Evolutionary conservation across 352 stramenopile genomes (phyloP).

Genomic region (Globisporangium iwayamae): DNA sequence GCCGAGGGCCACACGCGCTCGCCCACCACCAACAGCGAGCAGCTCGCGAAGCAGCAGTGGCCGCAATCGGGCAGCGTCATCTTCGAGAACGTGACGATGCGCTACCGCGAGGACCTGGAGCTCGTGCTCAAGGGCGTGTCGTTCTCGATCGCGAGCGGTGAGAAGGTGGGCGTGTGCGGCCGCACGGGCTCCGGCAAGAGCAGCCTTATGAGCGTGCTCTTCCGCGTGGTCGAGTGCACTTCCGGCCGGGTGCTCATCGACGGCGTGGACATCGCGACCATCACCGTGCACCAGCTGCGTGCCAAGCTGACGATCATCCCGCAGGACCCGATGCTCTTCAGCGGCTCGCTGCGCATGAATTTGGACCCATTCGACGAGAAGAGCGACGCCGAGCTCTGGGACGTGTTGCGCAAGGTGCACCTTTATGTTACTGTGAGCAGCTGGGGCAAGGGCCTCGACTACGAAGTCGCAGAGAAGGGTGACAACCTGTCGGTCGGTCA

Average conservation of each 20-base stretch:
- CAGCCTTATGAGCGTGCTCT: slow-evolving; percentile 33
- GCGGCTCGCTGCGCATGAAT: slow-evolving; percentile 83
- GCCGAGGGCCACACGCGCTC: slow-evolving; percentile 50
- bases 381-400: slow-evolving; percentile 40
- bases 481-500: slow-evolving; percentile 94
- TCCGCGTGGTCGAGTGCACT: slow-evolving; percentile 30
- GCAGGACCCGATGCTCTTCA: slow-evolving; percentile 89
- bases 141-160: slow-evolving; percentile 19
- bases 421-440: slow-evolving; percentile 16
- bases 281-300: slow-evolving; percentile 27
- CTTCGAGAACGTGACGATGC: slow-evolving; percentile 48
- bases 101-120: slow-evolving; percentile 31
- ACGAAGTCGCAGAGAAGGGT: slow-evolving; percentile 83
- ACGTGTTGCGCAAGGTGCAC: slow-evolving; percentile 27
- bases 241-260: slow-evolving; percentile 80
- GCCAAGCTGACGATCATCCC: slow-evolving; percentile 66
- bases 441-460: slow-evolving; percentile 51
- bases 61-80: slow-evolving; percentile 29
- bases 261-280: slow-evolving; percentile 65
- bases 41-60: slow-evolving; percentile 58
- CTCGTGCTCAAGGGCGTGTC: slow-evolving; percentile 28
- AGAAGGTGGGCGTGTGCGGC: slow-evolving; percentile 33
- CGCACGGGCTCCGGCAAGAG: slow-evolving; percentile 38
- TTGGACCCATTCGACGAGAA: slow-evolving; percentile 86
- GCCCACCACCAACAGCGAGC: slow-evolving; percentile 71